A percentile compares a stretch with the other conserved stretches of the same genome.
Conservation (phyloP, 345 rosid genomes). For the Eutrema heterophyllum region DNA sequence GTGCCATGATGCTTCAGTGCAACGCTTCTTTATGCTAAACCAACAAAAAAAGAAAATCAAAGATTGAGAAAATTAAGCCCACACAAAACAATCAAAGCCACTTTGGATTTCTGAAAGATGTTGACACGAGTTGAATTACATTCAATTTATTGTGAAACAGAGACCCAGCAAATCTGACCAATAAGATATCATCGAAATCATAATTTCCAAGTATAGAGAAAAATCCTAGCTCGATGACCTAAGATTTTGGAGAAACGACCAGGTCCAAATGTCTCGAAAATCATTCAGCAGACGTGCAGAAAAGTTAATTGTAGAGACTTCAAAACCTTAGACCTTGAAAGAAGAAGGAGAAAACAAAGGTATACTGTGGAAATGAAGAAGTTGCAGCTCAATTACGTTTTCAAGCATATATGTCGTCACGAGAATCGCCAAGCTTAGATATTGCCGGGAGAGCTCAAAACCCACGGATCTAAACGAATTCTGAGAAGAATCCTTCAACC, state of each 20-base stretch:
- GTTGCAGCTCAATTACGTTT: conserved; percentile 9
- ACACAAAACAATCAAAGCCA: conserved; percentile 15
- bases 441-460: not conserved
- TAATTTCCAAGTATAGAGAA: not conserved
- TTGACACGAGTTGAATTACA: not conserved
- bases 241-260: not conserved
- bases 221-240: not conserved
- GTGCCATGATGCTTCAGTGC: conserved; percentile 68
- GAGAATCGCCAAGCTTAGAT: not conserved
- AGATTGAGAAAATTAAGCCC: not conserved
- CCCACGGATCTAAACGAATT: conserved; percentile 6
- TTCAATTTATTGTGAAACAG: not conserved
- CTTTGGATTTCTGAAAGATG: not conserved
- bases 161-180: conserved; percentile 9
- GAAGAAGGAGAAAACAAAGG: not conserved
- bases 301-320: not conserved
- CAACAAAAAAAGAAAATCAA: not conserved
- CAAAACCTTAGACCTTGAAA: not conserved
- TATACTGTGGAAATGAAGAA: not conserved
- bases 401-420: not conserved
- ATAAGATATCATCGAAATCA: not conserved
- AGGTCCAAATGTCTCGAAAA: not conserved
- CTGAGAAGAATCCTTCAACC: conserved; percentile 1
- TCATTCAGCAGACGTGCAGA: not conserved
- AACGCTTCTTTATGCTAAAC: conserved; percentile 19